phyloP scores from a whole-genome alignment of 768 basidiomycete genomes.

The Lentinula edodes region DNA sequence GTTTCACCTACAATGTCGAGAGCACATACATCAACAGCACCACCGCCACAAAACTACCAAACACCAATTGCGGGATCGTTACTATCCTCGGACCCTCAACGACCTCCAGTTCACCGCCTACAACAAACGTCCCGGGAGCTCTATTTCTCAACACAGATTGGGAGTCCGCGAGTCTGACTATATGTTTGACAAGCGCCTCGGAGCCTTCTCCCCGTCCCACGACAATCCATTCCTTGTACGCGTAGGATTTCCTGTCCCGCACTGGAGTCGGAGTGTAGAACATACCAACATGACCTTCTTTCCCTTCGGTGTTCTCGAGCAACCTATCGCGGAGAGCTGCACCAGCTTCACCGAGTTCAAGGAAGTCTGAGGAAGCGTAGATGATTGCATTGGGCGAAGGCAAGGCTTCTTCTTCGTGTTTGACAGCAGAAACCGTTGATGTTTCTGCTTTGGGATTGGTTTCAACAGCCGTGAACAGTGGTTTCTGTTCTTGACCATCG shows the following conservation, averaged over 20 bases:
- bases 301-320: neutral
- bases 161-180: neutral
- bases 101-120: neutral
- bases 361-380: neutral
- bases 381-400: neutral
- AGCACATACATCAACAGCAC: neutral
- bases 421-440: neutral
- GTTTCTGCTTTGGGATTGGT: neutral
- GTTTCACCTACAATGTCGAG: neutral
- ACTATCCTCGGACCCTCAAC: neutral
- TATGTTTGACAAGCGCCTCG: neutral
- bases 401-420: neutral
- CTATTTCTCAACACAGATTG: neutral
- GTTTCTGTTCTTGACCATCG: neutral
- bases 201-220: neutral
- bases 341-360: neutral
- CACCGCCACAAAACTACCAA: neutral
- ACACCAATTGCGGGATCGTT: neutral
- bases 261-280: neutral
- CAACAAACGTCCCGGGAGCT: neutral
- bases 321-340: neutral
- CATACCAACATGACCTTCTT: neutral
- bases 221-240: neutral
- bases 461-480: neutral
- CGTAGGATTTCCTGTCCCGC: neutral